phyloP scores from a whole-genome alignment of 805 yeast species.

The Yamadazyma nakazawae region DNA sequence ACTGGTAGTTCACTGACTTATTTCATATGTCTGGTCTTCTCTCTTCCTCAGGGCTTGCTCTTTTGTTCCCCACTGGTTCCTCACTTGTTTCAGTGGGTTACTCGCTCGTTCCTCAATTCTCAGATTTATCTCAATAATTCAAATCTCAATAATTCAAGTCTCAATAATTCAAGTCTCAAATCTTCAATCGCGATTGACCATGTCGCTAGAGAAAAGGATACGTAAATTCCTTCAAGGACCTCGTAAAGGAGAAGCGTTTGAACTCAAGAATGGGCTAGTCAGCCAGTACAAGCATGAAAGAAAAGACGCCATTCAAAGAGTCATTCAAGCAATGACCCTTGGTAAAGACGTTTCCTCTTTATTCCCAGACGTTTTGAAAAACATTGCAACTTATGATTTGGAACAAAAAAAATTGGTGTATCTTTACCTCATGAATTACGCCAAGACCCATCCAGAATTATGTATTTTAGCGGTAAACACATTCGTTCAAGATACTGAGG shows the following conservation, averaged over 20 bases:
- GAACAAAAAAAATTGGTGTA: constrained; percentile 97
- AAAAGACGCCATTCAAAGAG: constrained; percentile 94
- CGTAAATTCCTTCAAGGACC: constrained; percentile 43
- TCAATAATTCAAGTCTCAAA: no score
- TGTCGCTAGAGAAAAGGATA: constrained; percentile 44
- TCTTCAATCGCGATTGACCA: constrained; percentile 9
- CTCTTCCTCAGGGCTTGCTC: no score
- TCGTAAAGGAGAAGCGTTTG: constrained; percentile 76
- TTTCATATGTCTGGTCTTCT: no score
- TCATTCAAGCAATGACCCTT: constrained; percentile 96
- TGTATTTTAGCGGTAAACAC: constrained; percentile 96
- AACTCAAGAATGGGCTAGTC: constrained; percentile 83
- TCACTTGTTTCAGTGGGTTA: no score
- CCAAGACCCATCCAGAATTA: constrained; percentile 92
- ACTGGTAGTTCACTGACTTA: no score
- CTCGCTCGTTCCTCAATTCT: no score
- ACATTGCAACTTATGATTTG: constrained; percentile 93
- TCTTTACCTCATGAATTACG: constrained; percentile 93
- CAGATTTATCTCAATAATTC: no score
- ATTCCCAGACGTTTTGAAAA: constrained; percentile 94
- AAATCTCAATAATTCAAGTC: no score
- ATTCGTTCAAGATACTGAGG: constrained; percentile 91
- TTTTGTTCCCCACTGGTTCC: no score
- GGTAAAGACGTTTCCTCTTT: constrained; percentile 94
- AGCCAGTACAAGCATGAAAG: constrained; percentile 93